Percentiles rank a stretch among this genome's conserved stretches.
Evolutionary conservation across 2,329 filamentous ascomycete genomes (phyloP).

Genomic region (Alternaria longipes): DNA sequence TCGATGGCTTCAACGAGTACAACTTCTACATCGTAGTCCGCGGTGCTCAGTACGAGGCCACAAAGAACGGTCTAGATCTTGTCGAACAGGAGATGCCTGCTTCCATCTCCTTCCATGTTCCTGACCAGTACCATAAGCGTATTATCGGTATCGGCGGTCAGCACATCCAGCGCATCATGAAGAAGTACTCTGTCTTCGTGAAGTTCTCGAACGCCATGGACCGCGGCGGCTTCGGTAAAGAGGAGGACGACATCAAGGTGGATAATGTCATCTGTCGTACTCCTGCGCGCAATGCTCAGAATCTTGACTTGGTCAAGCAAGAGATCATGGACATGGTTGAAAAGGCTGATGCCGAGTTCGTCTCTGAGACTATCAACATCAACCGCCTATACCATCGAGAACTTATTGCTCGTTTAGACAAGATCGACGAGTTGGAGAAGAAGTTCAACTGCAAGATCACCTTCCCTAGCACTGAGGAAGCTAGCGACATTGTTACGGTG

Average conservation of each 20-base stretch:
- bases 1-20: constrained; percentile 99
- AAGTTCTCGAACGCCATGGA: constrained; percentile 99
- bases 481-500: constrained; percentile 94
- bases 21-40: constrained; percentile 99
- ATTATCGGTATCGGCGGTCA: constrained; percentile 99
- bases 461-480: constrained; percentile 96
- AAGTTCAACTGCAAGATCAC: constrained; percentile 99
- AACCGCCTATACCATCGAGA: constrained; percentile 96
- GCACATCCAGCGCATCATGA: constrained; percentile 99
- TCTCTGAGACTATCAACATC: constrained; percentile 90
- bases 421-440: constrained; percentile 95
- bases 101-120: constrained; percentile 98
- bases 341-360: constrained; percentile 95
- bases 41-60: constrained; percentile 88
- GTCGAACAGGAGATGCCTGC: constrained; percentile 99
- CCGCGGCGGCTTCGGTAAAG: constrained; percentile 88
- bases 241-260: constrained; percentile 97
- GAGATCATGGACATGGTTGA: constrained; percentile 99
- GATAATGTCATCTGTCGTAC: constrained; percentile 99
- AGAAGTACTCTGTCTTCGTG: constrained; percentile 99
- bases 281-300: constrained; percentile 95
- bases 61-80: constrained; percentile 88
- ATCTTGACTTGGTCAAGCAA: constrained; percentile 94
- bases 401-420: constrained; percentile 83
- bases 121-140: constrained; percentile 98